Evolutionary conservation across 2,329 filamentous ascomycete genomes (phyloP).

Genomic region (Penicillium verrucosum): DNA sequence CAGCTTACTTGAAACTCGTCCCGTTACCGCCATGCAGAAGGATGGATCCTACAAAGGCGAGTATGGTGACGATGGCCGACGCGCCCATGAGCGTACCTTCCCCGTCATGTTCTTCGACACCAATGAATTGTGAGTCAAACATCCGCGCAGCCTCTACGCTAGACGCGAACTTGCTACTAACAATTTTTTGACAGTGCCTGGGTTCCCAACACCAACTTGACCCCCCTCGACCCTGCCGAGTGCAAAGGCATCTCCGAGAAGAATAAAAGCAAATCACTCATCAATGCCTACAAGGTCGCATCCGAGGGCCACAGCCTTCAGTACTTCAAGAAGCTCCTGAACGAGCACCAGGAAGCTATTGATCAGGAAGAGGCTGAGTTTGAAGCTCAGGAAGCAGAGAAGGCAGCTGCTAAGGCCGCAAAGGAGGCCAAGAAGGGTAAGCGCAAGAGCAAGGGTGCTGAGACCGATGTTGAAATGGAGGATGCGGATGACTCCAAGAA

Average conservation of each 20-base stretch:
- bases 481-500: slow-evolving; percentile 50
- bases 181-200: slow-evolving; percentile 63
- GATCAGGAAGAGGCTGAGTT: slow-evolving; percentile 43
- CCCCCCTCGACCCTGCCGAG: slow-evolving; percentile 70
- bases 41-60: slow-evolving; percentile 87
- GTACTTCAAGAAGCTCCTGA: slow-evolving; percentile 78
- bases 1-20: slow-evolving; percentile 70
- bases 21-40: slow-evolving; percentile 74
- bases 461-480: slow-evolving; percentile 54
- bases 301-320: slow-evolving; percentile 72
- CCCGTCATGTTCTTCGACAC: slow-evolving; percentile 93
- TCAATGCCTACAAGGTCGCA: slow-evolving; percentile 76
- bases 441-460: slow-evolving; percentile 50
- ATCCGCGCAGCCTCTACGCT: neutral
- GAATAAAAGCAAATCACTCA: slow-evolving; percentile 74
- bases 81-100: slow-evolving; percentile 78
- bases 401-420: slow-evolving; percentile 52
- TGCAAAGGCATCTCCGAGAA: slow-evolving; percentile 66
- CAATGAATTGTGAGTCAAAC: slow-evolving; percentile 85
- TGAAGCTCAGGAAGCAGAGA: slow-evolving; percentile 62
- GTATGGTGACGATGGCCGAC: slow-evolving; percentile 83
- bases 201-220: slow-evolving; percentile 81
- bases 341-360: slow-evolving; percentile 55
- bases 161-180: slow-evolving; percentile 4
- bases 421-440: slow-evolving; percentile 48